A percentile compares a stretch with the other conserved stretches of the same genome.
Conservation (phyloP, 1,284 basidiomycete genomes). For the Irpex sp. region DNA sequence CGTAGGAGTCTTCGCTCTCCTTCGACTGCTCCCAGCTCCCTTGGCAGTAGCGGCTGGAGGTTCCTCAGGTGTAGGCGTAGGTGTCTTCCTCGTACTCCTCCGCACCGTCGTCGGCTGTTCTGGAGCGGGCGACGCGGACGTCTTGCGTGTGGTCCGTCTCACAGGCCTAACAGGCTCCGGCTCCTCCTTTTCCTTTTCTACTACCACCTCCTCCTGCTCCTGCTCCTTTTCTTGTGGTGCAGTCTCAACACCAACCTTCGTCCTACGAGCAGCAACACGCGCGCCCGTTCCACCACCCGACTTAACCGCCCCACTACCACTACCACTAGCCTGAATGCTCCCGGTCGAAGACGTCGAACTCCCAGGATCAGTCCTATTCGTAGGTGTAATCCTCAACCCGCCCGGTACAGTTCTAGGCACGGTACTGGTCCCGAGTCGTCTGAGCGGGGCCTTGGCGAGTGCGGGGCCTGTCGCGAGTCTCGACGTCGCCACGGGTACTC, state of each 20-base stretch:
- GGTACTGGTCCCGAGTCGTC: neutral
- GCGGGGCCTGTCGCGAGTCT: neutral
- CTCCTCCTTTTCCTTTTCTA: slow-evolving; percentile 5
- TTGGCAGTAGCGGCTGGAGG: slow-evolving; percentile 8
- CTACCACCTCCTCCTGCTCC: slow-evolving; percentile 8
- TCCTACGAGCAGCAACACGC: slow-evolving; percentile 13
- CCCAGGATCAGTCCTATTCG: slow-evolving; percentile 1
- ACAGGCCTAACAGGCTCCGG: slow-evolving; percentile 2
- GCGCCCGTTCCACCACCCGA: neutral
- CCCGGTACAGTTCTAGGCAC: slow-evolving; percentile 8
- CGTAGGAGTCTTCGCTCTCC: slow-evolving; percentile 12
- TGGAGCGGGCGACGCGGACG: slow-evolving; percentile 14
- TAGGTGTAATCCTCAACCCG: slow-evolving; percentile 9
- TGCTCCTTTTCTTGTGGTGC: slow-evolving; percentile 5
- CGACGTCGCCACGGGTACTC: neutral
- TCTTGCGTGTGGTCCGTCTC: slow-evolving; percentile 10
- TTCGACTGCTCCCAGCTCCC: neutral
- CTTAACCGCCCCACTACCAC: neutral
- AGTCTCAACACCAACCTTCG: slow-evolving; percentile 1
- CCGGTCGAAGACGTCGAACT: neutral
- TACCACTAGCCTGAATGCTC: too few relatives aligned
- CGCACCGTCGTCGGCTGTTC: slow-evolving; percentile 4
- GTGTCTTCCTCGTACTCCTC: slow-evolving; percentile 12
- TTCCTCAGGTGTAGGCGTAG: slow-evolving; percentile 17
- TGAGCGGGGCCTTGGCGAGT: slow-evolving; percentile 8